phyloP scores from a whole-genome alignment of 2,329 filamentous ascomycete genomes.

The Pseudocercospora cruenta region DNA sequence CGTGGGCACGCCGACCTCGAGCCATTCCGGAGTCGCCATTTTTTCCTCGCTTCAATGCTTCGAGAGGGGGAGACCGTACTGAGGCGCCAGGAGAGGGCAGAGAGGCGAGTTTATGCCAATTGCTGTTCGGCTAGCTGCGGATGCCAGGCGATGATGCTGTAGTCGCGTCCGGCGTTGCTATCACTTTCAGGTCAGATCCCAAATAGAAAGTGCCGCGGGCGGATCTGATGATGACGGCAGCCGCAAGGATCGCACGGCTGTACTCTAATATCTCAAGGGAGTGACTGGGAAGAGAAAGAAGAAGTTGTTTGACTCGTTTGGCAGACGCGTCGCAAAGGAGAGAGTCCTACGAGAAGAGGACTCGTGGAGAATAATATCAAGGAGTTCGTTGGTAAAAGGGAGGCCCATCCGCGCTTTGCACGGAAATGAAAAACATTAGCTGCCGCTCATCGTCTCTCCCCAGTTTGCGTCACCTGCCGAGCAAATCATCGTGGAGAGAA shows the following conservation, averaged over 20 bases:
- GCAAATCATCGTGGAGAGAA: neutral
- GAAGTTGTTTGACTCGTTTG: neutral
- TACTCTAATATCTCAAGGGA: neutral
- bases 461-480: conserved; percentile 2
- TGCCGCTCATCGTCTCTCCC: neutral
- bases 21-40: conserved; percentile 59
- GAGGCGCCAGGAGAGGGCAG: neutral
- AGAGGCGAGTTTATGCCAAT: neutral
- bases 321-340: neutral
- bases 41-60: neutral
- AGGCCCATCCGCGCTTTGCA: neutral
- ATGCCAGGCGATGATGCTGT: neutral
- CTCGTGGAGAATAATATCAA: neutral
- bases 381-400: neutral
- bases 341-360: neutral
- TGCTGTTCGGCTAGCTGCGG: neutral
- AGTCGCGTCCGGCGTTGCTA: neutral
- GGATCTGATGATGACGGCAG: conserved; percentile 7
- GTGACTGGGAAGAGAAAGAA: conserved; percentile 4
- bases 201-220: conserved; percentile 6
- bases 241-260: conserved; percentile 4
- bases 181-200: neutral
- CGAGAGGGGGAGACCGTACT: neutral
- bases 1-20: conserved; percentile 66
- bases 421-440: neutral